Evolutionary conservation across 352 stramenopile genomes (phyloP).

Genomic region (Saprolegnia parasitica): DNA sequence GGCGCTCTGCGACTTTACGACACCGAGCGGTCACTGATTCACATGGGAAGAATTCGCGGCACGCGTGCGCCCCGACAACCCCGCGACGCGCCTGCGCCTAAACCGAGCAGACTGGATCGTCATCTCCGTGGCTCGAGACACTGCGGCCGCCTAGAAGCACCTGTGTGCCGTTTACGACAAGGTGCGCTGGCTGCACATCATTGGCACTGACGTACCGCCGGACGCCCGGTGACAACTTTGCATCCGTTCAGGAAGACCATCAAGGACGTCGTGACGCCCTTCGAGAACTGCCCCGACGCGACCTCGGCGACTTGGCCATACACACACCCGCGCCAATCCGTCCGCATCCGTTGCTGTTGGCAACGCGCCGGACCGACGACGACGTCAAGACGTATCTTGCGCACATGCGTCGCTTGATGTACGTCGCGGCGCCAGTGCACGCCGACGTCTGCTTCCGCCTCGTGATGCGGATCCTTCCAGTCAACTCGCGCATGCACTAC

Average conservation of each 20-base stretch:
- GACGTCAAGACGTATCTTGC: neutral
- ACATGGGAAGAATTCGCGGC: neutral
- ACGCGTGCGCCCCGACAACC: neutral
- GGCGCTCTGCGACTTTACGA: neutral
- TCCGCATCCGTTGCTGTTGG: neutral
- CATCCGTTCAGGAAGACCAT: neutral
- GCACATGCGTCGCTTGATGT: neutral
- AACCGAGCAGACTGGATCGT: neutral
- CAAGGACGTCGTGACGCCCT: neutral
- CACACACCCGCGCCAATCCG: neutral
- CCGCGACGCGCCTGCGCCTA: neutral
- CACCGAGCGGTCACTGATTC: neutral
- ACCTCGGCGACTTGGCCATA: neutral
- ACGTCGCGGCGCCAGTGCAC: neutral
- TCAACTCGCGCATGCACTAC: conserved; percentile 7
- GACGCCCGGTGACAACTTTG: neutral
- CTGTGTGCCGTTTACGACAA: neutral
- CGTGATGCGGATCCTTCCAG: neutral
- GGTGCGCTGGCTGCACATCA: neutral
- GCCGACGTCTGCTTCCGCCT: conserved; percentile 17
- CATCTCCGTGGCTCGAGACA: neutral
- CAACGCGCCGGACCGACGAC: neutral
- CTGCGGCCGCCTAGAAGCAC: neutral
- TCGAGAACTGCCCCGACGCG: conserved; percentile 9
- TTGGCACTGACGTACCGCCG: too few species aligned